These are phyloP conservation scores for Auxenochlorella pyrenoidosa DNA, from an alignment of 139 green algal genomes.

Conservation along the genomic window DNA sequence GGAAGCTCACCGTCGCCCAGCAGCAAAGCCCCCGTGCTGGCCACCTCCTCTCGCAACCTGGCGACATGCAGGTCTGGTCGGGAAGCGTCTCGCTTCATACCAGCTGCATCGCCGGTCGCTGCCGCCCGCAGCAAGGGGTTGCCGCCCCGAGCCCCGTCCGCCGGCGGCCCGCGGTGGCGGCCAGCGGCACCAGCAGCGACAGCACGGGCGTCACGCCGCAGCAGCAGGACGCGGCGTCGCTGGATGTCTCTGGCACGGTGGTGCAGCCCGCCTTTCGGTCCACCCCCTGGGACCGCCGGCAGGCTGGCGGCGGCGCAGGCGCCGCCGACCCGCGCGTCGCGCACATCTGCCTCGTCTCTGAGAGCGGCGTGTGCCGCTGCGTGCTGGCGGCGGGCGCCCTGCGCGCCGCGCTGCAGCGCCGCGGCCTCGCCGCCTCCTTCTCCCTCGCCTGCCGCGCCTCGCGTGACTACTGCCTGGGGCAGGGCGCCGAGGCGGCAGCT, in stretches of 20 bases:
- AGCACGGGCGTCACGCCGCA: not conserved
- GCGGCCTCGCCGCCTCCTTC: conserved; percentile 24
- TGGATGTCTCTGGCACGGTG: conserved; percentile 50
- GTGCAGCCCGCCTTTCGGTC: conserved; percentile 57
- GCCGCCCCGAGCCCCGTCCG: not conserved
- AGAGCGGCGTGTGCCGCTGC: conserved; percentile 82
- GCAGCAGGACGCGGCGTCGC: conserved; percentile 19
- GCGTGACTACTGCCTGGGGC: conserved; percentile 79
- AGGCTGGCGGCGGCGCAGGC: not conserved
- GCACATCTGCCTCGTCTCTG: conserved; percentile 80
- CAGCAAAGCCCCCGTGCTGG: too few species aligned
- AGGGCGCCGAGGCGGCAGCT: conserved; percentile 58
- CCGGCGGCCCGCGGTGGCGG: not conserved
- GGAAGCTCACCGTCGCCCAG: too few species aligned
- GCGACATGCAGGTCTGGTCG: too few species aligned
- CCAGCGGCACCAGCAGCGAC: not conserved
- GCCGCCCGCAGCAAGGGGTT: not conserved
- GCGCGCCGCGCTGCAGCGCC: conserved; percentile 44
- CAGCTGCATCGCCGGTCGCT: too few species aligned
- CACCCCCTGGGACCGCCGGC: conserved; percentile 49
- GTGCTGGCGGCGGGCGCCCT: conserved; percentile 74
- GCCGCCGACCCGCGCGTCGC: conserved; percentile 46
- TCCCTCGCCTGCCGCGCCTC: conserved; percentile 32
- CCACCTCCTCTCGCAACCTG: too few species aligned
- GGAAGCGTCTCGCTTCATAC: too few species aligned